Percentiles rank a stretch among this genome's conserved stretches.
These are phyloP conservation scores for Penicillium brevicompactum DNA, from an alignment of 2,329 filamentous ascomycete species.

Conservation along the genomic window DNA sequence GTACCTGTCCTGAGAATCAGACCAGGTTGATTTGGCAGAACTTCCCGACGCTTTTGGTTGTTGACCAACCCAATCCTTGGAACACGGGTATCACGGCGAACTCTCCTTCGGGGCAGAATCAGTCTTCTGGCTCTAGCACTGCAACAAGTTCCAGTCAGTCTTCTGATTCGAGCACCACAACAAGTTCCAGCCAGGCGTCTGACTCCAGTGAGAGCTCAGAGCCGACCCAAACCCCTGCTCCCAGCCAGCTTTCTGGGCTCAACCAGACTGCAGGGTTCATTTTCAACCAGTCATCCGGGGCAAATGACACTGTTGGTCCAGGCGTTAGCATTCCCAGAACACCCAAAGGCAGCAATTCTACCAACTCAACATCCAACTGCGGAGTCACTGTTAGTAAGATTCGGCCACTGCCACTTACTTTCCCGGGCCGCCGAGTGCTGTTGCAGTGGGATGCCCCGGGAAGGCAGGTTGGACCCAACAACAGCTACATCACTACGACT, in stretches of 20 bases:
- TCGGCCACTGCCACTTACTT: constrained; percentile 72
- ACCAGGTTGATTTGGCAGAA: constrained; percentile 83
- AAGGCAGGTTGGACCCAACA: constrained; percentile 72
- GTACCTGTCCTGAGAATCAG: constrained; percentile 70
- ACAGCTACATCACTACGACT: constrained; percentile 72
- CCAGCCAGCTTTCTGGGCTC: constrained; percentile 39
- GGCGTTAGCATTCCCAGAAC: constrained; percentile 41
- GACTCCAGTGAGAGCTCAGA: neutral
- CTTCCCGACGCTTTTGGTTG: constrained; percentile 70
- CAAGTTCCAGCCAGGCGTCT: neutral
- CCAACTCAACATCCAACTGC: constrained; percentile 54
- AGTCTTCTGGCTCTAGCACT: constrained; percentile 38
- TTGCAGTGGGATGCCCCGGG: constrained; percentile 74
- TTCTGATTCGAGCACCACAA: constrained; percentile 31
- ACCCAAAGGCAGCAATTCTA: constrained; percentile 53
- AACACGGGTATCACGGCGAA: neutral
- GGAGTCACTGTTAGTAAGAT: constrained; percentile 57
- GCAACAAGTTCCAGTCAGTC: neutral
- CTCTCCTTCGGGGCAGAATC: constrained; percentile 52
- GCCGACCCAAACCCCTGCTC: constrained; percentile 39
- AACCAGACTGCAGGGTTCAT: neutral
- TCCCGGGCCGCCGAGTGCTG: constrained; percentile 71
- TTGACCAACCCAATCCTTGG: constrained; percentile 73
- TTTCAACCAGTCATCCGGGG: constrained; percentile 49
- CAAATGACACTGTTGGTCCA: constrained; percentile 61